Base-by-base conservation (phyloP, 129 eudicot species). In the Heracleum sosnowskyi region DNA sequence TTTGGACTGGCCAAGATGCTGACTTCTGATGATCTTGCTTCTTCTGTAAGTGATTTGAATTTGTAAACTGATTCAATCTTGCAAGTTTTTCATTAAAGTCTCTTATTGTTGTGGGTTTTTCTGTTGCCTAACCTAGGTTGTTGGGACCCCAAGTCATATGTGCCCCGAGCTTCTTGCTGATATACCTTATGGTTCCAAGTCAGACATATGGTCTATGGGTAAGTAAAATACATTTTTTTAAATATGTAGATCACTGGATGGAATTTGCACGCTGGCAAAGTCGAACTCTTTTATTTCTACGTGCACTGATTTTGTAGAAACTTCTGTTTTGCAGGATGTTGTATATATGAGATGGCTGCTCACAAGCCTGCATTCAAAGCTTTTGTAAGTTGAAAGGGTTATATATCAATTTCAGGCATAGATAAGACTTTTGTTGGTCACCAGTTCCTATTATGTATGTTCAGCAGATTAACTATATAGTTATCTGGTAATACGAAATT, bases 131-230 rank as follows among this genome's bases (percentile, higher is more conserved):
- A 78, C 69, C 66, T 85, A 95, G 99, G 92, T 95, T 73, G 99
- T 95, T 28, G 99, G 99, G 76, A 95, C 99, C 80, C 99, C 99
- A 44, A 95, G 97, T 82, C 90, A 95, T 77, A 95, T 95, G 99
- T 95, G 99, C 84, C 99, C 99, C 62, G 99, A 95, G 89, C 94
- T 95, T 84, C 99, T 95, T 88, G 97, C 99, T 51, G 97, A 95
- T 83, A 95, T 95, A 81, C 99, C 99, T 45, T 95, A 95, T 86
- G 99, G 99, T 82, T 92, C 96, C 9, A 95, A 95, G 82, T 95
- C 99, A 62, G 99, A 95, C 78, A 90, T 95, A 33, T 95, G 99
- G 99, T 95, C 99, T 60, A 84, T 95, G 76, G 99, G 99, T 95
- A 84, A 84, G 91, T 69, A 20, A 74, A 15, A 49, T 76, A 33